Conservation (phyloP, 768 basidiomycete genomes). For the Pisolithus microcarpus region DNA sequence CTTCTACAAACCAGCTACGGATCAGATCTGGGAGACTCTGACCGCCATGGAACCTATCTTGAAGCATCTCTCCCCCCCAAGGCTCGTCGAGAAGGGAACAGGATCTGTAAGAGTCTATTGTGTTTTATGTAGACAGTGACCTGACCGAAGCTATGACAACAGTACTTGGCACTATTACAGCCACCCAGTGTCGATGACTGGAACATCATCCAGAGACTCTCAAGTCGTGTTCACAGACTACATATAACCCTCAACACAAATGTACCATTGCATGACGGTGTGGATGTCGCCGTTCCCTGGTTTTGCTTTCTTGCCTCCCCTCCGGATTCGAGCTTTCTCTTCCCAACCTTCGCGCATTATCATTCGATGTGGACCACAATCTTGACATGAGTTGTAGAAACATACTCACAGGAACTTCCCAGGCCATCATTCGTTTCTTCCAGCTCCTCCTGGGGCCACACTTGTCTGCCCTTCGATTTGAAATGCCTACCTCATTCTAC, state of each 20-base stretch:
- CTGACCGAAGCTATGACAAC: no score
- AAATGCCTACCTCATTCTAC: no score
- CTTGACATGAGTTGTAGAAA: no score
- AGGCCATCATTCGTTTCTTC: no score
- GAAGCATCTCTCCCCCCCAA: background rate
- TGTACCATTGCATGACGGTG: background rate
- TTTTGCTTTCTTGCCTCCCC: background rate
- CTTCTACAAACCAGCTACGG: background rate
- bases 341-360: background rate
- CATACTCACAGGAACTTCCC: no score
- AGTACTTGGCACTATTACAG: background rate
- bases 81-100: no score
- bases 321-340: background rate
- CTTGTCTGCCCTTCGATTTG: no score
- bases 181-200: background rate
- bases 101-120: background rate
- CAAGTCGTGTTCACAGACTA: background rate
- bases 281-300: background rate
- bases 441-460: no score
- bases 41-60: background rate
- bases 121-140: background rate
- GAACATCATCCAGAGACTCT: background rate
- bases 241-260: background rate
- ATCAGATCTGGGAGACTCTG: background rate
- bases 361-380: no score